Evolutionary conservation across 257 asterid species (phyloP), one percentile per base, ranked within the genome.

Genomic region (Linaria vulgaris): DNA sequence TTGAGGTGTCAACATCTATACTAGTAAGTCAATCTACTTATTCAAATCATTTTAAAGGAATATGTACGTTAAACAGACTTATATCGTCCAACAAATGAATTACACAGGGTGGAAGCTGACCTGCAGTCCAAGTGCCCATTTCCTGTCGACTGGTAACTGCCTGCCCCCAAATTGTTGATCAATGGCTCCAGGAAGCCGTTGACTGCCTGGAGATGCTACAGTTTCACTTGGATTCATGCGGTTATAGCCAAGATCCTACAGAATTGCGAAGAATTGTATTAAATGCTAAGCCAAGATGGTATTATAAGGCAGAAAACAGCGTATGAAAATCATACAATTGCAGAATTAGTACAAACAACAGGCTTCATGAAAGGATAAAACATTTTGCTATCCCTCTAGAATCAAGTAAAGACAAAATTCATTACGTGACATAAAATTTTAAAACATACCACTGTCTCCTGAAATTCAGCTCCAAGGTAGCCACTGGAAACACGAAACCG

Each of bases 101-200:
- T 22, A 59, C 9, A 56, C 50, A 38, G 67, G 56, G 64, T 48
- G 50, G 24, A 46, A 76, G 74, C 79, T 46, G 75, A 88, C 98
- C 96, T 91, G 98, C 56, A 91, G 95, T 46, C 98, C 98, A 65
- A 88, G 98, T 61, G 96, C 95, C 98, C 98, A 91, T 82, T 88
- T 88, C 71, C 83, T 74, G 37, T 88, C 98, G 14, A 70, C 66
- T 12, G 80, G 78, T 59, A 74, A 68, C 71, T 79, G 98, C 71
- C 95, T 82, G 30, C 70, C 81, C 51, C 88, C 91, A 71, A 75
- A 70, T 62, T 83, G 94, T 49, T 78, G 86, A 83, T 85, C 97
- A 37, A 75, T 55, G 25, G 69, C 71, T 63, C 88, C 96, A 23
- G 86, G 75, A 64, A 82, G 71, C 46, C 80, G 80, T 68, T 80